Evolutionary conservation across 164 flowering plant genomes (phyloP), one percentile per base, ranked within the genome.

Genomic region (Litsea cubeba): DNA sequence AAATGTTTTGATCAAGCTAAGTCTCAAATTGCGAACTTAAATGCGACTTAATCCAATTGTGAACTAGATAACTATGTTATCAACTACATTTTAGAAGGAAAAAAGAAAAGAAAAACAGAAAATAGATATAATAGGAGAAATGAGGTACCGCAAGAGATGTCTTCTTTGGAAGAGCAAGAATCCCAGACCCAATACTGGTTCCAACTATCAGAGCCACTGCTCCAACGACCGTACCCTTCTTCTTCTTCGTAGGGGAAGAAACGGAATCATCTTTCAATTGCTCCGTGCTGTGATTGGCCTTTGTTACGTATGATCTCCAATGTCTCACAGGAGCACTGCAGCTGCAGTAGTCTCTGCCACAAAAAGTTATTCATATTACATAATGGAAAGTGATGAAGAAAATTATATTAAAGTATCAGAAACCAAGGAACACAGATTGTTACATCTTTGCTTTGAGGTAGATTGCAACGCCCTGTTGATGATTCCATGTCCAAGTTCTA

Each of bases 111-210:
- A 62, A 23, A 20, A n/a, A 62, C 8, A 62, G n/a, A 23, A 62
- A 3, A 18, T 26, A 26, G 65, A 50, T 50, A 28, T 23, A 24
- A 65, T 10, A 77, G 35, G 76, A 72, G 65, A 14, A 67, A 73
- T 78, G 65, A 68, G 35, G 65, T 85, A 90, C 97, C 35, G 97
- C 95, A 71, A 88, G 89, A 50, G 91, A 84, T 71, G 92, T 92
- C 79, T 80, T 89, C 83, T 82, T 54, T 1, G 95, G 97, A 11
- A 92, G 91, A 35, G 88, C 92, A 64, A 90, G 95, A 67, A 92
- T 89, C 18, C 97, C 93, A 7, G 95, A 82, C 32, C 97, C 97
- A 62, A 90, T 90, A 74, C 92, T 92, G 23, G 95, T 88, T 25
- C 97, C 97, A 54, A 87, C 78, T 5, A 90, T 86, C 67, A 92